phyloP scores from a whole-genome alignment of 177 flowering plant genomes.

The Vitis hybrid region DNA sequence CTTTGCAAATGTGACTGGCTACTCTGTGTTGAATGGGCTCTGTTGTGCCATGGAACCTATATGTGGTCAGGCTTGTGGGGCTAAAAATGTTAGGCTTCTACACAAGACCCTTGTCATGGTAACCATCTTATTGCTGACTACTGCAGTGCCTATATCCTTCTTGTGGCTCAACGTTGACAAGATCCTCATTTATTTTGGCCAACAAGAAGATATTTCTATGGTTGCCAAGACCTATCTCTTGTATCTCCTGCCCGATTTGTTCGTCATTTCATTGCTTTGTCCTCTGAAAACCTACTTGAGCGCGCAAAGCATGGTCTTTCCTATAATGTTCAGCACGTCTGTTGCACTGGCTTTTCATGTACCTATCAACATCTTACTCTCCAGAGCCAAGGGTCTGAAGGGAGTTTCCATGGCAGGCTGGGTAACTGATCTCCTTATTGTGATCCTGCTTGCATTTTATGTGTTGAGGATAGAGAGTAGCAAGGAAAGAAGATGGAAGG shows the following conservation, averaged over 20 bases:
- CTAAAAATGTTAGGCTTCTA: constrained; percentile 71
- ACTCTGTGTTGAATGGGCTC: constrained; percentile 78
- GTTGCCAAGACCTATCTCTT: constrained; percentile 56
- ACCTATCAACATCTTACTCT: constrained; percentile 64
- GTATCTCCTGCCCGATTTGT: constrained; percentile 78
- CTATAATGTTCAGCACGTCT: constrained; percentile 70
- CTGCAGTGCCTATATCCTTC: constrained; percentile 59
- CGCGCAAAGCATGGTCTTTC: constrained; percentile 65
- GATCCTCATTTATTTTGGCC: constrained; percentile 69
- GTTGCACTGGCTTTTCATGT: constrained; percentile 60
- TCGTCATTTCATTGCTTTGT: constrained; percentile 61
- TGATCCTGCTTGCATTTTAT: constrained; percentile 42
- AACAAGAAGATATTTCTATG: constrained; percentile 56
- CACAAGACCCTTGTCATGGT: constrained; percentile 81
- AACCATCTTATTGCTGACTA: constrained; percentile 43
- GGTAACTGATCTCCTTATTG: constrained; percentile 61
- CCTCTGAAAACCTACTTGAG: constrained; percentile 81
- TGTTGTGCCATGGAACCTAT: constrained; percentile 93
- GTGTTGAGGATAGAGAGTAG: constrained; percentile 39
- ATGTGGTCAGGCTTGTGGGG: constrained; percentile 92
- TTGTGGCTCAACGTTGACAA: constrained; percentile 79
- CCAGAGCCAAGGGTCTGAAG: constrained; percentile 52
- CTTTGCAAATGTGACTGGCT: constrained; percentile 89
- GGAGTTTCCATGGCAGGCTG: constrained; percentile 82
- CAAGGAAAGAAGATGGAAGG: constrained; percentile 46